Percentiles rank a stretch among this genome's conserved stretches.
Evolutionary conservation across 495 filamentous ascomycete genomes (phyloP).

Genomic region (Daldinia concentrica): DNA sequence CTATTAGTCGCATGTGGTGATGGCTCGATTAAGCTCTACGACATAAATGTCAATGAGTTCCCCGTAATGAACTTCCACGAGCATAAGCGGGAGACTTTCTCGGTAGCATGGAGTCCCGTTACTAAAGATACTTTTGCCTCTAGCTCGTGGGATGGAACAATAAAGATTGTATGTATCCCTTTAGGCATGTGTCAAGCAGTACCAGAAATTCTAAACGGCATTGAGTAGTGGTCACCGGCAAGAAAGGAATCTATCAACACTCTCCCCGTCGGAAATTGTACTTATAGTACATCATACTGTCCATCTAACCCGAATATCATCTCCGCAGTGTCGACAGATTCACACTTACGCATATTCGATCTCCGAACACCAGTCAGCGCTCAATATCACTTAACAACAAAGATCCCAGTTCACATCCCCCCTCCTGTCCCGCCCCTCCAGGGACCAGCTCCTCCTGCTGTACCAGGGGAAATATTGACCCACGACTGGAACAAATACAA

Average conservation of each 20-base stretch:
- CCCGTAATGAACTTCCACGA: conserved; percentile 90
- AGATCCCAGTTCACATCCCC: conserved; percentile 78
- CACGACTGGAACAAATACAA: conserved; percentile 99
- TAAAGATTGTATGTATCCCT: conserved; percentile 73
- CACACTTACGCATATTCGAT: conserved; percentile 87
- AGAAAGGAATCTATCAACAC: conserved; percentile 76
- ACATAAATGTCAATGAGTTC: conserved; percentile 77
- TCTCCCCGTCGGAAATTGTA: conserved; percentile 88
- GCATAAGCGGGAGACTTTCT: conserved; percentile 90
- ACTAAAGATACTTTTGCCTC: conserved; percentile 91
- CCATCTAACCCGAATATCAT: conserved; percentile 82
- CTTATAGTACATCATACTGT: conserved; percentile 83
- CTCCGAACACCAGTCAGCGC: conserved; percentile 81
- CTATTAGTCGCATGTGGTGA: conserved; percentile 87
- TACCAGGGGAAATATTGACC: conserved; percentile 78
- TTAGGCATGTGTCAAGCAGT: neutral
- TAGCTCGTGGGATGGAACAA: conserved; percentile 90
- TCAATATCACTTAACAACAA: conserved; percentile 79
- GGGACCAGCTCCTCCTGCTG: conserved; percentile 45
- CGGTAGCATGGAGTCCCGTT: conserved; percentile 88
- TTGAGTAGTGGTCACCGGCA: conserved; percentile 75
- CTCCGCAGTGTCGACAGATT: conserved; percentile 84
- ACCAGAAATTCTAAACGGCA: conserved; percentile 17
- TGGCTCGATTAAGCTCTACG: conserved; percentile 93
- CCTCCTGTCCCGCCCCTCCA: conserved; percentile 53